Evolutionary conservation across 1,139 yeast species (phyloP), one percentile per base, ranked within the genome.

Genomic region (Pichia norvegensis): DNA sequence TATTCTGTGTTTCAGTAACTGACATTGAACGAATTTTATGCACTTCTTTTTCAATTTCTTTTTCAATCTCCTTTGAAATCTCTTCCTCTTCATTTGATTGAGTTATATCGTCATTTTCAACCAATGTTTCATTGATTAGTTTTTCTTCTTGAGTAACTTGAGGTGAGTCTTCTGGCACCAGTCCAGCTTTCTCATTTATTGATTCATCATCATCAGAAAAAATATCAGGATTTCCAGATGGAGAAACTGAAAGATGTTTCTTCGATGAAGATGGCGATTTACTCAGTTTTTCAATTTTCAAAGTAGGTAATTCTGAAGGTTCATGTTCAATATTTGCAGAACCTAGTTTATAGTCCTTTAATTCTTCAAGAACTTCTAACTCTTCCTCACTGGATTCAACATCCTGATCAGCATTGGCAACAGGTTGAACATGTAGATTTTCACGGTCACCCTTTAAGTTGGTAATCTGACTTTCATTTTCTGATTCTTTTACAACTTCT

Each of bases 21-120:
- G 25, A 38, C 11, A 23, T 19, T 8, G 42, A 38, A 25, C 36
- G 43, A 19, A 42, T 41, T 13, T 37, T 38, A 16, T 43, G 43
- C 17, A 44, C 50, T 36, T 43, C 37, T 1, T 41, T 29, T 20
- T 38, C 43, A 29, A 39, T 42, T 33, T 29, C 39, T 1, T 41
- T 25, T 20, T 38, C 43, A 33, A 39, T 40, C 29, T 29, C 42
- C n/a, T 22, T 29, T 16, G 23, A 42, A 16, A 45, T 38, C 8
- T 33, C 40, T 10, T 36, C 29, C 9, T 44, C 41, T 10, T 13
- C 4, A 20, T 22, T 40, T 22, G 33, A 29, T 20, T 36, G 29
- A 16, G 19, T 25, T 10, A 16, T 23, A 17, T 13, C 37, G 11
- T 13, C 23, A 20, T 3, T 17, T 2, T n/a, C 41, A 3, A 16